These are phyloP conservation scores for Aeschynomene evenia DNA, from an alignment of 306 rosid genomes.

Conservation along the genomic window DNA sequence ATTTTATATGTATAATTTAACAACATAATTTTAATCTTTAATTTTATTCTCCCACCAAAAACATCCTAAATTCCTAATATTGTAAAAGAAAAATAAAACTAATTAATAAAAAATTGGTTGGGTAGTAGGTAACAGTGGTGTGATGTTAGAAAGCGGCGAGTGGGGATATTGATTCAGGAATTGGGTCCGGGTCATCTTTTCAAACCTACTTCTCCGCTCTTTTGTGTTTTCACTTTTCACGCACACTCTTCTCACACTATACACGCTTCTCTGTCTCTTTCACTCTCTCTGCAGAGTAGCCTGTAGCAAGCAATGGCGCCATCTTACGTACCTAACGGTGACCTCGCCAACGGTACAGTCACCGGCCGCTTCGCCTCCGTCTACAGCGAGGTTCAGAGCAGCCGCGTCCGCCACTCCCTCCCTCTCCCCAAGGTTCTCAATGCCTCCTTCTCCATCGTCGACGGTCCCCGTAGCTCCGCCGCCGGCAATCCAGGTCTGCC, in stretches of 20 bases:
- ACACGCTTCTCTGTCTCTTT: conserved; percentile 8
- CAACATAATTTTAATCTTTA: too few species aligned
- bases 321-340: conserved; percentile 47
- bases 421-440: conserved; percentile 85
- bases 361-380: conserved; percentile 63
- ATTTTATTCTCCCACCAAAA: too few species aligned
- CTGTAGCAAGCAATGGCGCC: conserved; percentile 70
- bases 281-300: neutral
- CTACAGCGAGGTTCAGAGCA: conserved; percentile 81
- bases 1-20: too few species aligned
- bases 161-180: conserved; percentile 22
- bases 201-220: conserved; percentile 33
- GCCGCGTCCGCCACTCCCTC: conserved; percentile 75
- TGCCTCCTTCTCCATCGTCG: conserved; percentile 61
- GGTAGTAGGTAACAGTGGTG: neutral
- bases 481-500: conserved; percentile 86
- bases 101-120: too few species aligned
- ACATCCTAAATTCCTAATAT: too few species aligned
- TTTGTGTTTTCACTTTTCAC: too few species aligned
- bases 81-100: too few species aligned
- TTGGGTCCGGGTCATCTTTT: conserved; percentile 1
- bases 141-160: conserved; percentile 12
- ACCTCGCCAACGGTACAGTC: conserved; percentile 11
- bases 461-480: conserved; percentile 89
- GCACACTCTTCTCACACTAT: neutral